Base-by-base conservation (phyloP, 108 stramenopile species). In the Aurantiochytrium sp. region DNA sequence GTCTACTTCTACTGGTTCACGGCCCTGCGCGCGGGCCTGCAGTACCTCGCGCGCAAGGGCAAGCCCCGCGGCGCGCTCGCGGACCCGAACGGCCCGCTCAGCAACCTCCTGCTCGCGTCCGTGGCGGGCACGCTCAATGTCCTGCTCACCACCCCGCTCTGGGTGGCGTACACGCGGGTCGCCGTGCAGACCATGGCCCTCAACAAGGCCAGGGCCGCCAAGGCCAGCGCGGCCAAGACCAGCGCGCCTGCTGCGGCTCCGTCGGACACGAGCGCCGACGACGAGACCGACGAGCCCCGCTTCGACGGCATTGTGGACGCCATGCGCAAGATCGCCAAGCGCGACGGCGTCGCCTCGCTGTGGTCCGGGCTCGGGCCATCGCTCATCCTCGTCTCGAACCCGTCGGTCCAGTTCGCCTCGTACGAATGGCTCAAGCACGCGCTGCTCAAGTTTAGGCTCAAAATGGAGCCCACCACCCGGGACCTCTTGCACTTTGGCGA, bases 161-260 rank as follows among this genome's bases (percentile, higher is more conserved):
- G 94, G 94, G 89, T 94, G 39, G 93, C 93, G 22, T 93, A 93
- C 88, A 93, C 92, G 42, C 90, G 93, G n/a, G 89, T 93, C 32
- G 93, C 93, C 55, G 88, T 93, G 86, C 91, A 91, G 31, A 90
- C 91, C 17, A 87, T 90, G 22, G 45, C 69, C 15, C 30, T 4
- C 53, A 69, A 19, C 68, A 90, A 68, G 15, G 55, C 24, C 30
- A 88, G 85, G 85, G 52, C 81, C 36, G 34, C 59, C 59, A 65
- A 2, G 19, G 59, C 59, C 59, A 65, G 24, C 8, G 59, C 59
- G 15, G 59, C 59, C 50, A 52, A 52, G 8, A 17, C 50, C 50
- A 52, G 15, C 15, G 17, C 8, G 17, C 50, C 50, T 52, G 50
- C 50, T 52, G 50, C 50, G 8, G 50, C 50, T 52, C 15, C 8